Conservation (phyloP, 331 rosid species). For the Rosa hybrid region DNA sequence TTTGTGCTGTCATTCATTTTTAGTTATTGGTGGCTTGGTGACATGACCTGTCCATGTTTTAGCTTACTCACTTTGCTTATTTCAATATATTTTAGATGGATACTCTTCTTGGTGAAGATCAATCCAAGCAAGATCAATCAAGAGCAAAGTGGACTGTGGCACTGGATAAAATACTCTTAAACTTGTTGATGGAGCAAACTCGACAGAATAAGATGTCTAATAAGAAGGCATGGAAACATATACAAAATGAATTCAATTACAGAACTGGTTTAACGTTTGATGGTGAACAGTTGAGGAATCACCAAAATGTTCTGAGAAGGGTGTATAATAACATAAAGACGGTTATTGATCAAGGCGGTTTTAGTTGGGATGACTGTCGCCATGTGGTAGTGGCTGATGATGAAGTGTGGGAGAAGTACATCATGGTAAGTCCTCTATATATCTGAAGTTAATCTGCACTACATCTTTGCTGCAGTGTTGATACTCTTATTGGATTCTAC, state of each 20-base stretch:
- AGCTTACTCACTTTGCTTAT: not conserved
- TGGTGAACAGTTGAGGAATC: slow-evolving; percentile 18
- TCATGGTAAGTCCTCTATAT: not conserved
- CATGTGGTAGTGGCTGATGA: slow-evolving; percentile 12
- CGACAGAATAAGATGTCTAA: slow-evolving; percentile 4
- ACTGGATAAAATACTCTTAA: slow-evolving; percentile 1
- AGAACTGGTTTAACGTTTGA: slow-evolving; percentile 6
- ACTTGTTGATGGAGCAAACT: slow-evolving; percentile 12
- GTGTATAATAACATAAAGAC: slow-evolving; percentile 9
- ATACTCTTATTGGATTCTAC: not conserved
- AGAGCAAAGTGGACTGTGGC: slow-evolving; percentile 16
- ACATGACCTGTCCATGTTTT: not conserved
- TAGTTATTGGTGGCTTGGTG: not conserved
- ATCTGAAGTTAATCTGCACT: not conserved
- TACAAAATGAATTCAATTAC: slow-evolving; percentile 8
- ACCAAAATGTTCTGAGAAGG: slow-evolving; percentile 17
- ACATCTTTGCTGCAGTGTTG: not conserved
- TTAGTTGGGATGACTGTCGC: slow-evolving; percentile 6
- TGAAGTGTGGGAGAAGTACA: slow-evolving; percentile 11
- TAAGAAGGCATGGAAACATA: slow-evolving; percentile 16
- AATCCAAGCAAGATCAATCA: slow-evolving; percentile 15
- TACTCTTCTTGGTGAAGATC: slow-evolving; percentile 7
- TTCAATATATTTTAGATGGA: not conserved
- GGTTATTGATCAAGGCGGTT: not conserved
- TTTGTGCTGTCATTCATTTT: not conserved